These are phyloP conservation scores for Carex cristatella DNA, from an alignment of 176 grass and related monocot species.

Conservation along the genomic window DNA sequence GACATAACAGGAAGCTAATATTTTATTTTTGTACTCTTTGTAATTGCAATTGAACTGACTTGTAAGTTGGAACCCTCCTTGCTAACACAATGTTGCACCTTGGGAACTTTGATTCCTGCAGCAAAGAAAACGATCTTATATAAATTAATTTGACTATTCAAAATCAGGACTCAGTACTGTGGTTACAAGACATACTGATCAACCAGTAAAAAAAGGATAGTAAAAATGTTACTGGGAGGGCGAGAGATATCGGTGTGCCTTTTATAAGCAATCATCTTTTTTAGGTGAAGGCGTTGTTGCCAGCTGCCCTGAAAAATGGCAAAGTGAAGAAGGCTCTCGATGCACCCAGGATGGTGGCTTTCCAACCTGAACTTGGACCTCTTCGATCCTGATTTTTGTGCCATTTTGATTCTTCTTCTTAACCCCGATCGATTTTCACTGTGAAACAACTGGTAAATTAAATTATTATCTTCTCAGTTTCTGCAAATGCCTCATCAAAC, in stretches of 20 bases:
- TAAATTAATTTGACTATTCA: conserved; percentile 17
- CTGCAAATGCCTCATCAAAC: neutral
- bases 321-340: conserved; percentile 16
- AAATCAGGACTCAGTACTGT: neutral
- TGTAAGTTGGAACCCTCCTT: neutral
- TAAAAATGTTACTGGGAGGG: neutral
- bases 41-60: conserved; percentile 21
- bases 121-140: neutral
- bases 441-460: neutral
- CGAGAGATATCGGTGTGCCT: neutral
- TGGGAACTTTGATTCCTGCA: conserved; percentile 17
- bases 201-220: neutral
- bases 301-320: neutral
- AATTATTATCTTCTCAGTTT: neutral
- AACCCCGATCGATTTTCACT: neutral
- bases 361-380: neutral
- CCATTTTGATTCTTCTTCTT: neutral
- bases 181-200: neutral
- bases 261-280: conserved; percentile 24
- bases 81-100: conserved; percentile 5
- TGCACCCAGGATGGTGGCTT: neutral
- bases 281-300: conserved; percentile 13
- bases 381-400: neutral
- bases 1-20: neutral
- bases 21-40: neutral